Evolutionary conservation across 1,139 yeast species (phyloP).

Genomic region (Hanseniaspora sp.): DNA sequence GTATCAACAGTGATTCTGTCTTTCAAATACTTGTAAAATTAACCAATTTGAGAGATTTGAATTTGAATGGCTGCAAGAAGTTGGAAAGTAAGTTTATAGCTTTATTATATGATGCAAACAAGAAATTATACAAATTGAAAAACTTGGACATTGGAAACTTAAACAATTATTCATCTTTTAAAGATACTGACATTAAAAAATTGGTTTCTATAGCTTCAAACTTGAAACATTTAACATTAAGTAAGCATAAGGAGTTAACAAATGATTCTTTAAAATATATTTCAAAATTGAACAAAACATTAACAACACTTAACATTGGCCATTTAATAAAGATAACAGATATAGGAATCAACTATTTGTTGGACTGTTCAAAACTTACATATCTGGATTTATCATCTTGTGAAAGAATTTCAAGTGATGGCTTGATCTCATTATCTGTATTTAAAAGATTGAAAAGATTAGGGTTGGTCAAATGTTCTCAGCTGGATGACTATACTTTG

Average conservation of each 20-base stretch:
- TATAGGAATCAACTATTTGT: not conserved
- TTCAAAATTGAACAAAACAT: not conserved
- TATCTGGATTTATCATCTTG: conserved; percentile 11
- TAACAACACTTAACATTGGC: conserved; percentile 11
- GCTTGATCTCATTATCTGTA: not conserved
- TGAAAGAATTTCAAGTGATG: conserved; percentile 1
- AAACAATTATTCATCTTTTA: conserved; percentile 1
- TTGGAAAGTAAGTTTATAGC: conserved; percentile 2
- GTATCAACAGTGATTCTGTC: conserved; percentile 4
- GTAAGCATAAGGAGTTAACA: conserved; percentile 1
- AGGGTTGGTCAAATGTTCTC: conserved; percentile 11
- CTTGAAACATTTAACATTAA: conserved; percentile 7
- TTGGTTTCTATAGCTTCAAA: conserved; percentile 8
- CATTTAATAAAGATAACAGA: conserved; percentile 3
- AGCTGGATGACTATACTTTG: conserved; percentile 7
- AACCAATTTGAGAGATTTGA: conserved; percentile 9
- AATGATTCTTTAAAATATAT: not conserved
- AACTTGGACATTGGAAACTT: conserved; percentile 9
- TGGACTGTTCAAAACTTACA: not conserved
- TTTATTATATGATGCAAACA: not conserved
- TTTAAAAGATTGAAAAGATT: conserved; percentile 11
- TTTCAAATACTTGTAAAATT: not conserved
- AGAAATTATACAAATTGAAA: not conserved
- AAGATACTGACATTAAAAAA: conserved; percentile 1
- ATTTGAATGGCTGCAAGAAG: conserved; percentile 11